These are phyloP conservation scores for Nasturtium officinale DNA, from an alignment of 345 rosid genomes.

Conservation along the genomic window DNA sequence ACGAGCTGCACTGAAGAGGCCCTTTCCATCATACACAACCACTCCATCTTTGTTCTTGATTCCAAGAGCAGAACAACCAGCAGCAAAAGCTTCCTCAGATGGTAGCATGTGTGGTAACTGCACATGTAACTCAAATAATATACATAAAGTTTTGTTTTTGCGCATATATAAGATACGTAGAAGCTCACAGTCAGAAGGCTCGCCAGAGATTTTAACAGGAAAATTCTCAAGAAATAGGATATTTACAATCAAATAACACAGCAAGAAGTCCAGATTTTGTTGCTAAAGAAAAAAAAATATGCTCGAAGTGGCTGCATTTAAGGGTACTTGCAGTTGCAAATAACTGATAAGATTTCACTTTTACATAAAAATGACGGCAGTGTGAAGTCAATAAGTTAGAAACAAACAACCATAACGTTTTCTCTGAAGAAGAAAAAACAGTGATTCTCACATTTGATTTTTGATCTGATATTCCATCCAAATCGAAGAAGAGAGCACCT, in stretches of 20 bases:
- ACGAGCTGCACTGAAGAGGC: slow-evolving; percentile 97
- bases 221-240: background rate
- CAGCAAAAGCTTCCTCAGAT: slow-evolving; percentile 91
- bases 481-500: slow-evolving; percentile 88
- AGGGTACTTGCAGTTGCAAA: slow-evolving; percentile 11
- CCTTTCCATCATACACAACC: slow-evolving; percentile 98
- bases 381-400: slow-evolving; percentile 11
- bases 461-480: slow-evolving; percentile 85
- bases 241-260: slow-evolving; percentile 6
- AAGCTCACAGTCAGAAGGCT: slow-evolving; percentile 1
- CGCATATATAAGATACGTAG: slow-evolving; percentile 3
- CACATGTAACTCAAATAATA: slow-evolving; percentile 13
- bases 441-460: slow-evolving; percentile 57
- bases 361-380: slow-evolving; percentile 1
- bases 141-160: background rate
- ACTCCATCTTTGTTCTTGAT: slow-evolving; percentile 81
- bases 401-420: slow-evolving; percentile 10
- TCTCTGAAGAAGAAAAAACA: background rate
- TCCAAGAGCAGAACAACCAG: slow-evolving; percentile 94
- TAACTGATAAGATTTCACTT: background rate
- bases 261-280: background rate
- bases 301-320: background rate
- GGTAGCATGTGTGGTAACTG: slow-evolving; percentile 99
- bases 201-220: background rate
- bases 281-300: background rate